phyloP scores from a whole-genome alignment of 2,329 filamentous ascomycete genomes.

The Diplodia corticola region DNA sequence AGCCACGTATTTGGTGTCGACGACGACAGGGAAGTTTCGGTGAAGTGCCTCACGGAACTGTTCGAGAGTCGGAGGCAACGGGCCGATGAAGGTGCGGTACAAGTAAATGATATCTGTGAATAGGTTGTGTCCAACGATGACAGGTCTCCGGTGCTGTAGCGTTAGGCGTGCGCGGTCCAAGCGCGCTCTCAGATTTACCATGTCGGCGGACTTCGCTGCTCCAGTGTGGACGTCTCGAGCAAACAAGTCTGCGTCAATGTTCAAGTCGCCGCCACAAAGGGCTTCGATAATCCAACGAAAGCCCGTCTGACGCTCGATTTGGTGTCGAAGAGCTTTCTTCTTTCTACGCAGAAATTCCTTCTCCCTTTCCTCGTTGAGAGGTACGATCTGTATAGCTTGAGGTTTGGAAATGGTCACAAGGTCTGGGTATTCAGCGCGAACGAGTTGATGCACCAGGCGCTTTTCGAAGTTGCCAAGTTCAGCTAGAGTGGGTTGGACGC shows the following conservation, averaged over 20 bases:
- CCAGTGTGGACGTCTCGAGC: constrained; percentile 38
- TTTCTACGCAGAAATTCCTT: constrained; percentile 38
- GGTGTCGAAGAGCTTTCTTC: not conserved
- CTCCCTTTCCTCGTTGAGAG: constrained; percentile 47
- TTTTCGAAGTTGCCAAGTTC: constrained; percentile 56
- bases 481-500: constrained; percentile 25
- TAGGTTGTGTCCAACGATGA: constrained; percentile 65
- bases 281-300: constrained; percentile 55
- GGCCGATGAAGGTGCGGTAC: constrained; percentile 62
- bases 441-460: constrained; percentile 64
- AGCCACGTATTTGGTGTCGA: constrained; percentile 66
- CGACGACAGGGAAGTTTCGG: constrained; percentile 55
- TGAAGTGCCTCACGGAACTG: constrained; percentile 56
- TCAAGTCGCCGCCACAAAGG: constrained; percentile 42
- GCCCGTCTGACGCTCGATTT: constrained; percentile 43
- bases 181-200: constrained; percentile 38
- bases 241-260: constrained; percentile 41
- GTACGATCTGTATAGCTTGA: constrained; percentile 46
- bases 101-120: constrained; percentile 66
- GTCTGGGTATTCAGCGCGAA: constrained; percentile 61
- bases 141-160: constrained; percentile 49
- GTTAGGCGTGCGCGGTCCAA: constrained; percentile 44
- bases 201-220: constrained; percentile 37
- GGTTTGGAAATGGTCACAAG: constrained; percentile 45
- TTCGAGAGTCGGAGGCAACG: constrained; percentile 54